Conservation (phyloP, 192 early-diverging fungal species). For the Umbelopsis ramanniana region DNA sequence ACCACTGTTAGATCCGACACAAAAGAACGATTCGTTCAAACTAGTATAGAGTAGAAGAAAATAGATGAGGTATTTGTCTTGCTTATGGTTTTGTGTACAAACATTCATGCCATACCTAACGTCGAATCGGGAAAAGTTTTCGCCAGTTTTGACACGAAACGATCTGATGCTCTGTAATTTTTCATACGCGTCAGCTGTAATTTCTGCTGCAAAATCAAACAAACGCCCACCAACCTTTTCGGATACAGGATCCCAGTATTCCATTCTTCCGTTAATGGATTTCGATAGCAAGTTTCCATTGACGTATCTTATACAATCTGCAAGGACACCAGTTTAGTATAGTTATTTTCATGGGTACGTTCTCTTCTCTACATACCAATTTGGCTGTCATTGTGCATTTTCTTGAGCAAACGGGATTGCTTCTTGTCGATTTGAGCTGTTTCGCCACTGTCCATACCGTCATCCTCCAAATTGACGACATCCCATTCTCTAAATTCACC, state of each 20-base stretch:
- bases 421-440: slow-evolving; percentile 29
- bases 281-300: slow-evolving; percentile 71
- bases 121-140: slow-evolving; percentile 62
- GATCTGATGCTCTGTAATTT: slow-evolving; percentile 40
- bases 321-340: not conserved
- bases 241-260: slow-evolving; percentile 71
- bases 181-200: not conserved
- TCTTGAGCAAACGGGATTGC: slow-evolving; percentile 34
- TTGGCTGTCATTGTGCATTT: slow-evolving; percentile 41
- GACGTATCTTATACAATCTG: slow-evolving; percentile 78
- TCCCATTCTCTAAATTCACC: slow-evolving; percentile 62
- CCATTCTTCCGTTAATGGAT: slow-evolving; percentile 74
- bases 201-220: not conserved
- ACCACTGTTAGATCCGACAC: slow-evolving; percentile 76
- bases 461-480: slow-evolving; percentile 43
- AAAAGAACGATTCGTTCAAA: slow-evolving; percentile 73
- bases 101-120: slow-evolving; percentile 39
- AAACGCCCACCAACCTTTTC: slow-evolving; percentile 27
- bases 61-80: too few species aligned
- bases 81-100: not conserved
- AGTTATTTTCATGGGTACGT: not conserved
- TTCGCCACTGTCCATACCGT: slow-evolving; percentile 29
- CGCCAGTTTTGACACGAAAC: slow-evolving; percentile 41
- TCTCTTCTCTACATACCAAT: not conserved
- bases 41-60: slow-evolving; percentile 28